These are phyloP conservation scores for Fusarium staphyleae DNA, from an alignment of 2,329 filamentous ascomycete genomes.

Conservation along the genomic window DNA sequence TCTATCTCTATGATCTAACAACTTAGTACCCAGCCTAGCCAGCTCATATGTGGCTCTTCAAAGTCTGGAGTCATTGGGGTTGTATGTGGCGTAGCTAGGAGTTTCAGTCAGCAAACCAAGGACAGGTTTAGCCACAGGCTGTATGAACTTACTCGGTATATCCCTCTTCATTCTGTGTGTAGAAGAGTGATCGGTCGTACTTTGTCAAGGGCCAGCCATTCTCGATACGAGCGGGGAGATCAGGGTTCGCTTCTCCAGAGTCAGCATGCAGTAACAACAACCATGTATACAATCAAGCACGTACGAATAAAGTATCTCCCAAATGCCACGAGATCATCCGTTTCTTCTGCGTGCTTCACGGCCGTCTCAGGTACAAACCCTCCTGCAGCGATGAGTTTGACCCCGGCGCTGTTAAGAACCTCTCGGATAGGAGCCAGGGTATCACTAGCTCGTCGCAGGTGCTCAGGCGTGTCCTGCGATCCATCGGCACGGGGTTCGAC, in stretches of 20 bases:
- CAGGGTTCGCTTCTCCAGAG: slow-evolving; percentile 32
- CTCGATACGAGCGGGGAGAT: slow-evolving; percentile 36
- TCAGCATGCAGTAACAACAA: background rate
- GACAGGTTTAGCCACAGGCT: background rate
- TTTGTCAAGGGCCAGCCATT: slow-evolving; percentile 35
- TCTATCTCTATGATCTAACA: no score
- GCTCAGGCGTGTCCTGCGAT: slow-evolving; percentile 44
- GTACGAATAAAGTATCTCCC: slow-evolving; percentile 44
- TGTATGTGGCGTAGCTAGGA: slow-evolving; percentile 27
- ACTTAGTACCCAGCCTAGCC: no score
- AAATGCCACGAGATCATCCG: slow-evolving; percentile 47
- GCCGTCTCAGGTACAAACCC: slow-evolving; percentile 44
- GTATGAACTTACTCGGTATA: slow-evolving; percentile 32
- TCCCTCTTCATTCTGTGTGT: slow-evolving; percentile 27
- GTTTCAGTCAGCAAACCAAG: slow-evolving; percentile 2
- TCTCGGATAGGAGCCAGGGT: slow-evolving; percentile 45
- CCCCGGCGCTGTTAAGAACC: slow-evolving; percentile 40
- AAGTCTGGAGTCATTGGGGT: slow-evolving; percentile 16
- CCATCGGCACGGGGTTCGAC: slow-evolving; percentile 64
- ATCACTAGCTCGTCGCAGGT: slow-evolving; percentile 44
- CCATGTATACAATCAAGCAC: background rate
- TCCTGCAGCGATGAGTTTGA: slow-evolving; percentile 46
- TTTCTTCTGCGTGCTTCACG: slow-evolving; percentile 40
- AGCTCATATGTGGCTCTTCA: background rate
- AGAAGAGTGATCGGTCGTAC: slow-evolving; percentile 35